These are phyloP conservation scores for Phylloporus scabripes DNA, from an alignment of 768 basidiomycete genomes.

Conservation along the genomic window DNA sequence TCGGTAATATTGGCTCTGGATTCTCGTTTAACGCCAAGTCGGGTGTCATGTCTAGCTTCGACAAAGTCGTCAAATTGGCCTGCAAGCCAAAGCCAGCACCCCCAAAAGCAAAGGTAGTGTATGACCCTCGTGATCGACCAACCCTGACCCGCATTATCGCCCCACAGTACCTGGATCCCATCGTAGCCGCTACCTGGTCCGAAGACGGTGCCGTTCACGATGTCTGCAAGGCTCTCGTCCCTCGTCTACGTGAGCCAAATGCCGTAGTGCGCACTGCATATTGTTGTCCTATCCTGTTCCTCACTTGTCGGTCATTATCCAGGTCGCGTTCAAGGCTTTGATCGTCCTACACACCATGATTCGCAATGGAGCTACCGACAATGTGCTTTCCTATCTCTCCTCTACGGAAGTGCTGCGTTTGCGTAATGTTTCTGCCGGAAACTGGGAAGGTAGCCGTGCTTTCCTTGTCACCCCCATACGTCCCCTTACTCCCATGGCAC, in stretches of 20 bases:
- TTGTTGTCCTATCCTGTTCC: not conserved
- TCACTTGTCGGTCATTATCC: slow-evolving; percentile 4
- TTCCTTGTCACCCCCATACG: not conserved
- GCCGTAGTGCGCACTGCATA: slow-evolving; percentile 57
- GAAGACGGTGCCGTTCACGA: slow-evolving; percentile 92
- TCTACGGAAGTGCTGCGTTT: slow-evolving; percentile 77
- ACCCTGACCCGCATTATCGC: not conserved
- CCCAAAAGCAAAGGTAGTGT: slow-evolving; percentile 86
- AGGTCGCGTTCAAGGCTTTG: slow-evolving; percentile 98
- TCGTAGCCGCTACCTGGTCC: slow-evolving; percentile 95
- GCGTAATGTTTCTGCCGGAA: slow-evolving; percentile 72
- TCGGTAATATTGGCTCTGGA: slow-evolving; percentile 19
- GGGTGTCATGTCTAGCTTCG: slow-evolving; percentile 62
- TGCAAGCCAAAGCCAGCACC: slow-evolving; percentile 96
- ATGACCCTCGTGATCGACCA: not conserved
- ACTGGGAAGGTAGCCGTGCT: slow-evolving; percentile 72
- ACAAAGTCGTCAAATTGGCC: slow-evolving; percentile 92
- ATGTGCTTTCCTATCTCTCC: slow-evolving; percentile 79
- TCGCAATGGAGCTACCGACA: slow-evolving; percentile 93
- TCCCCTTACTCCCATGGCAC: slow-evolving; percentile 2
- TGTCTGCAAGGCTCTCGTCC: slow-evolving; percentile 83
- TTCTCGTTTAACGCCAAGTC: not conserved
- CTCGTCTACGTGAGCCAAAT: slow-evolving; percentile 87
- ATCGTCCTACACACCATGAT: slow-evolving; percentile 96
- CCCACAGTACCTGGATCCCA: slow-evolving; percentile 86